Evolutionary conservation across 2,329 filamentous ascomycete species (phyloP).

Genomic region (Aphanocladium album): DNA sequence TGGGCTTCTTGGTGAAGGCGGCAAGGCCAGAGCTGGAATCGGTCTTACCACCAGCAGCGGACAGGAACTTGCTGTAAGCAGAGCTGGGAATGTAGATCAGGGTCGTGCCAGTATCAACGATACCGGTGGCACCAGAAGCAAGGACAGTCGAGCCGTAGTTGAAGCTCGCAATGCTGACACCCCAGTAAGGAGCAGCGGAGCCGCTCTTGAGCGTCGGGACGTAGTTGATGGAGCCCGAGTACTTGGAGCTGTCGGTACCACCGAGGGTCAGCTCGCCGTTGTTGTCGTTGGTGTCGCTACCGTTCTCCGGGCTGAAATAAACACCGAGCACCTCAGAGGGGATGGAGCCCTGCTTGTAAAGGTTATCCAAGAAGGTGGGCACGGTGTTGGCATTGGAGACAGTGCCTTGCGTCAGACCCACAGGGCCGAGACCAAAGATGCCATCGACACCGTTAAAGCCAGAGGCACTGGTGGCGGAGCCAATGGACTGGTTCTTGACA

Average conservation of each 20-base stretch:
- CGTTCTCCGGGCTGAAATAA: slow-evolving; percentile 23
- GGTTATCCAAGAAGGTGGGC: slow-evolving; percentile 25
- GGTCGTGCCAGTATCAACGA: slow-evolving; percentile 24
- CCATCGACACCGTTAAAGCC: slow-evolving; percentile 14
- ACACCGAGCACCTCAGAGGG: slow-evolving; percentile 24
- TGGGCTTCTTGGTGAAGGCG: slow-evolving; percentile 22
- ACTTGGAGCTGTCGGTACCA: slow-evolving; percentile 19
- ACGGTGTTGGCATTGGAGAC: slow-evolving; percentile 22
- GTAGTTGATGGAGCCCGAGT: slow-evolving; percentile 19
- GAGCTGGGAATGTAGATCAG: slow-evolving; percentile 23
- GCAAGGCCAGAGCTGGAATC: slow-evolving; percentile 22
- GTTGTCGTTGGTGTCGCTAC: slow-evolving; percentile 21
- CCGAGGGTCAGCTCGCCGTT: slow-evolving; percentile 22
- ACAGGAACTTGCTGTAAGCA: slow-evolving; percentile 24
- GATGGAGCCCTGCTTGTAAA: slow-evolving; percentile 24
- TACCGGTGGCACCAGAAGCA: slow-evolving; percentile 16
- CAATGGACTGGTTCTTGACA: slow-evolving; percentile 12
- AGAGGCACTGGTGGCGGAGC: background rate
- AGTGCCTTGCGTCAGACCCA: slow-evolving; percentile 21
- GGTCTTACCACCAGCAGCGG: slow-evolving; percentile 22
- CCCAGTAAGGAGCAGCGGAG: slow-evolving; percentile 18
- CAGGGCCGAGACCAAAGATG: slow-evolving; percentile 21
- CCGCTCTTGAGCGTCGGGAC: slow-evolving; percentile 16
- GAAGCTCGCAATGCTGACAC: slow-evolving; percentile 21
- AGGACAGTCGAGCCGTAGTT: slow-evolving; percentile 19